Evolutionary conservation across 805 yeast genomes (phyloP).

Genomic region (Barnettozyma sp.): DNA sequence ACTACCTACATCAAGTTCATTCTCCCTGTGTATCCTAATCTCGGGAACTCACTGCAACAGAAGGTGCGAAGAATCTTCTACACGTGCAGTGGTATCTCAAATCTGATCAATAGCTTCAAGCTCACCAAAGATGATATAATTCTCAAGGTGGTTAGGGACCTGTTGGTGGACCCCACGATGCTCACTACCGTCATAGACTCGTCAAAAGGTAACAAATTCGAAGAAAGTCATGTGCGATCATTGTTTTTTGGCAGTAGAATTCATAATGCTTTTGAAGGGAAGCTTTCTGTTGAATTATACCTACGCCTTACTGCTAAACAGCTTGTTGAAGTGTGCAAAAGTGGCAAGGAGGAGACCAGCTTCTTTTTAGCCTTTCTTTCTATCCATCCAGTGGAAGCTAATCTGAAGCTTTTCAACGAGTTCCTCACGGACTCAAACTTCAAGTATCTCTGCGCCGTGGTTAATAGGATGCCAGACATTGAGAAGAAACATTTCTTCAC

Average conservation of each 20-base stretch:
- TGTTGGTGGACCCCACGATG: conserved; percentile 16
- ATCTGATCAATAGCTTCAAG: conserved; percentile 17
- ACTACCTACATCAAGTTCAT: conserved; percentile 17
- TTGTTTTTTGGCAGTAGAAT: conserved; percentile 24
- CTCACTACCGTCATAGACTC: conserved; percentile 10
- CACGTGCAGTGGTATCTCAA: conserved; percentile 16
- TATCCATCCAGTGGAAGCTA: conserved; percentile 23
- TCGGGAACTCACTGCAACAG: conserved; percentile 10
- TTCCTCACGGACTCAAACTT: conserved; percentile 13
- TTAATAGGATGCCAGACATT: conserved; percentile 8
- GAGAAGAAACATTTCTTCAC: conserved; percentile 17
- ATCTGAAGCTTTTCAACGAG: conserved; percentile 10
- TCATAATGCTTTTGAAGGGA: conserved; percentile 20
- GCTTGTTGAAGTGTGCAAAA: conserved; percentile 12
- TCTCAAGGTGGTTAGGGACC: conserved; percentile 16
- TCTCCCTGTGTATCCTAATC: conserved; percentile 20
- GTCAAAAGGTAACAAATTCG: conserved; percentile 9
- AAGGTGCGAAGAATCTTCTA: conserved; percentile 17
- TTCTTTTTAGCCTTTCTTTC: conserved; percentile 18
- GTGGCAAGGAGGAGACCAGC: conserved; percentile 4
- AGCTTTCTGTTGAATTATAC: conserved; percentile 14
- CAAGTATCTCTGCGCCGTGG: not conserved
- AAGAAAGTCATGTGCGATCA: conserved; percentile 14
- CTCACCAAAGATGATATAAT: conserved; percentile 20
- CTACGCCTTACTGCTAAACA: conserved; percentile 14